Conservation (phyloP, 2,329 filamentous ascomycete species). For the Aspergillus hiratsukae region DNA sequence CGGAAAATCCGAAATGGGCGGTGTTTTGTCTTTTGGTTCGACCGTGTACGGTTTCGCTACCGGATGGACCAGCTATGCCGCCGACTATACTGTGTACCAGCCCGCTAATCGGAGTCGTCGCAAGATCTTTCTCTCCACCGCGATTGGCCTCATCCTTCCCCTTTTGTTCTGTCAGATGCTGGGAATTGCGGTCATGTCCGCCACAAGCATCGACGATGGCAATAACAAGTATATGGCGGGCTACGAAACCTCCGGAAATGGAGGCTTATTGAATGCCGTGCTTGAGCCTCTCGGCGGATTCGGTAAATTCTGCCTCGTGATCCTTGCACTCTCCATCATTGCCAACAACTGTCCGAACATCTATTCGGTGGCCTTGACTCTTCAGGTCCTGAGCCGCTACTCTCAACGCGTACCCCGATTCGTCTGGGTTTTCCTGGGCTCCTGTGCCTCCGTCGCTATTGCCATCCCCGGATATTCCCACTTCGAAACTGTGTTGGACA, state of each 20-base stretch:
- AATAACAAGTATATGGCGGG: conserved; percentile 53
- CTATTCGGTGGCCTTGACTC: conserved; percentile 64
- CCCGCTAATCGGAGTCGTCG: conserved; percentile 55
- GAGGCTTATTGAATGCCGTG: conserved; percentile 63
- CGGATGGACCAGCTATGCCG: conserved; percentile 69
- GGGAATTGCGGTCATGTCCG: conserved; percentile 65
- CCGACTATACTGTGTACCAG: conserved; percentile 79
- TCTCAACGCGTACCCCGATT: conserved; percentile 62
- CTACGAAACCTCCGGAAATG: conserved; percentile 56
- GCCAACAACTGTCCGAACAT: conserved; percentile 69
- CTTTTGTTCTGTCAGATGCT: conserved; percentile 71
- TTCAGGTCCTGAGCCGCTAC: conserved; percentile 60
- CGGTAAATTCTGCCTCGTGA: conserved; percentile 66
- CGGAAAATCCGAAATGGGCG: conserved; percentile 57
- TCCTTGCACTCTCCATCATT: conserved; percentile 63
- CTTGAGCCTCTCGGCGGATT: conserved; percentile 62
- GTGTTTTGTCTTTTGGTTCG: conserved; percentile 61
- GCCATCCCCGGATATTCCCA: conserved; percentile 65
- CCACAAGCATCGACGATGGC: conserved; percentile 52
- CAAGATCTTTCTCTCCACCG: conserved; percentile 66
- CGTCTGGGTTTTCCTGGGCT: conserved; percentile 61
- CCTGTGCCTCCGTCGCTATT: conserved; percentile 62
- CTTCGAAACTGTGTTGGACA: conserved; percentile 62
- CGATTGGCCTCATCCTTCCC: conserved; percentile 63
- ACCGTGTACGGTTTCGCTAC: conserved; percentile 66